Base-by-base conservation (phyloP, 2,329 filamentous ascomycete genomes). In the Cladosporium sphaerospermum region DNA sequence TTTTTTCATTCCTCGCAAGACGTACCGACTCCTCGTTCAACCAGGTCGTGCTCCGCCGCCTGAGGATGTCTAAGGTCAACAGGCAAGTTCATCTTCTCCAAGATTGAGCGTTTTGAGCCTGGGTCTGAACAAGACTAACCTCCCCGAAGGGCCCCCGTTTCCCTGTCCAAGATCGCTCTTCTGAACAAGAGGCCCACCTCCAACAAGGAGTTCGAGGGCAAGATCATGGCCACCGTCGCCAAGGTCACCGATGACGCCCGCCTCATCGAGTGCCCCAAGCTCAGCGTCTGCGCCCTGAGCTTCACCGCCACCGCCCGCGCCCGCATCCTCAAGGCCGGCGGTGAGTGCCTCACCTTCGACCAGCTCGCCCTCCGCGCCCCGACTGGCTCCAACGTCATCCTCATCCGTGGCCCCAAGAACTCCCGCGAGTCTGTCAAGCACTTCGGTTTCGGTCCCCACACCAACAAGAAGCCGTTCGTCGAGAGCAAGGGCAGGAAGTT, bases 401-500 rank as follows among this genome's bases (percentile, higher is more conserved):
- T 97, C 69, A 86, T 99, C 74, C 89, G 93, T 75, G 93, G 93
- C 62, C 91, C 93, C 76, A 99, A 96, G 89, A 97, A 97, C 79
- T 76, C 89, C 68, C 86, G 93, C 73, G 93, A 99, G 85, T 89
- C 93, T 61, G 81, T 97, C 76, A 97, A 95, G 88, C 95, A 99
- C 82, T 99, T 99, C 74, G 93, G 95, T 73, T 88, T 99, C 69
- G 95, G 93, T 65, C 93, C 93, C 64, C 93, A 99, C 85, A 91
- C 85, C 77, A 81, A 95, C 86, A 99, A 97, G 92, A 97, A 96
- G 84, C 92, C 92, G 67, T 88, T 95, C 69, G 83, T 99, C 71
- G 83, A 89, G 78, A 95, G 89, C 82, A 99, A 99, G 88, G 95
- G 95, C 72, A 88, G 93, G 79, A 99, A 99, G 84, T 99, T 99